Evolutionary conservation across 225 moss, liverwort and hornwort species (phyloP), one percentile per base, ranked within the genome.

Genomic region (Sphagnum contortum): DNA sequence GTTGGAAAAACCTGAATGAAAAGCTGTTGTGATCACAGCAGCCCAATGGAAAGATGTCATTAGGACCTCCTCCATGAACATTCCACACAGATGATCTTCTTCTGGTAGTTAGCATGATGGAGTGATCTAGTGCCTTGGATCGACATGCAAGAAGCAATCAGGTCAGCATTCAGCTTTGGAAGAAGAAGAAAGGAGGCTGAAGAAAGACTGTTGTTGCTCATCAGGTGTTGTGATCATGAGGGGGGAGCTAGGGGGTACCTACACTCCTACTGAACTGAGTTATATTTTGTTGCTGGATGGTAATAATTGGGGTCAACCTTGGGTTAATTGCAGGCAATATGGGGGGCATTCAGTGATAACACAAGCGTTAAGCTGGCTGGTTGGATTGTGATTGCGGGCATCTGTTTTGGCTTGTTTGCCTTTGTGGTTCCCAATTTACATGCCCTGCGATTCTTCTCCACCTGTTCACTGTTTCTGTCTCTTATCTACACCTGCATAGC

Each of bases 341-440:
- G 72, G 4, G 6, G 56, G 49, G 55, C 70, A 0, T 58, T 77
- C 62, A 3, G 48, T 8, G 70, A 66, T 45, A 74, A 74, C 57
- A 49, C 58, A 7, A 60, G 59, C 0, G 75, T 84, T 64, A 71
- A 74, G 13, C 49, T 84, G 47, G 70, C 80, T 4, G 74, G 72
- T 49, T 84, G 83, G 83, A 80, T 84, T 60, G 76, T 66, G 4
- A 74, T 83, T 62, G 64, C 80, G 1, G 83, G 83, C 47, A 71
- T 64, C 1, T 61, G 70, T 2, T 46, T 81, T 9, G 74, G 74
- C 64, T 50, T 70, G 5, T 84, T 80, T 53, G 77, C 77, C 5
- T 65, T 75, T 66, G 47, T 66, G 49, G 70, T 84, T 62, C 84
- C 81, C 48, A 77, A 75, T 2, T 65, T 84, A 49, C 84, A 84